Evolutionary conservation across 352 stramenopile genomes (phyloP), one percentile per base, ranked within the genome.

Genomic region (Phytopythium aichiense): DNA sequence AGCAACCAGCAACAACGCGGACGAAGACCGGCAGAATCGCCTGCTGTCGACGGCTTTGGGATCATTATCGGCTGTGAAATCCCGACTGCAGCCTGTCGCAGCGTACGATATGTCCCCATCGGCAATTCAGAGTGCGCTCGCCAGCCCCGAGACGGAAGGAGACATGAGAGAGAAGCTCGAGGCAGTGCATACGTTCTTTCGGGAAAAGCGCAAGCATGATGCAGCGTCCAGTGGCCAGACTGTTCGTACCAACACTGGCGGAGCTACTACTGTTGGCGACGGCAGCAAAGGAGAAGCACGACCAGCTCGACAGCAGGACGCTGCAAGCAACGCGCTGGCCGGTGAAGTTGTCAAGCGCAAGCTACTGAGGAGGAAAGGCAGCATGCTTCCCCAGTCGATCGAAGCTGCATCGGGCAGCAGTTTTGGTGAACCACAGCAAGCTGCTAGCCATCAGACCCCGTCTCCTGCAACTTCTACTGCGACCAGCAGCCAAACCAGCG

Each of bases 111-210:
- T 58, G 33, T 35, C 23, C 0, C 22, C 53, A 38, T 25, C 33
- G n/a, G 40, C 22, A 28, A n/a, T 46, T 40, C 40, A 28, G 25
- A 22, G 42, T 23, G 11, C 25, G 15, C 38, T 43, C 9, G 12
- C 20, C 20, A 25, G 4, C 31, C 38, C 53, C 23, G 53, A 63
- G 13, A 31, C 56, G 48, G 37, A 33, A 25, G 25, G 13, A 30
- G 23, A 35, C 1, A 45, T 52, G 53, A 45, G 25, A 4, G 45
- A 51, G 15, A 68, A 65, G 56, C 66, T 66, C 35, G 75, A 61
- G 31, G 63, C 72, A 1, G 69, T 81, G 9, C 68, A 76, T 15
- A 68, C 68, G 2, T 81, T 81, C 50, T 88, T 87, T 38, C 61
- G 58, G 12, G 72, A 88, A 40, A 81, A 85, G 38, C 66, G 40